Evolutionary conservation across 139 green algal species (phyloP), one percentile per base, ranked within the genome.

Genomic region (Chlorella sp.): DNA sequence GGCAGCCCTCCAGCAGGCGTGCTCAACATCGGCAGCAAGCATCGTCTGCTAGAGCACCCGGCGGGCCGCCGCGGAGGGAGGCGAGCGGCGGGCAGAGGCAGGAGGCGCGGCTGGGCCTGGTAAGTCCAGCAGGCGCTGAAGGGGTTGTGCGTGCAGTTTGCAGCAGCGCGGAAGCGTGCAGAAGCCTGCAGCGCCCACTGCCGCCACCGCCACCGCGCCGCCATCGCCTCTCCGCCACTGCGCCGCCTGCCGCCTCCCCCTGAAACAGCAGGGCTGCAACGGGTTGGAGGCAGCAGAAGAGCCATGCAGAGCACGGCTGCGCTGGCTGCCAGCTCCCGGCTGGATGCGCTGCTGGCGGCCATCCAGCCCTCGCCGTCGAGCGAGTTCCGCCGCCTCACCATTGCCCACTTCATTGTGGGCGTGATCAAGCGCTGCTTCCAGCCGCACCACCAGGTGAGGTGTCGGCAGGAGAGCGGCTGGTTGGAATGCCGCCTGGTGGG

Each of bases 341-440:
- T 87, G 40, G 80, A 89, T 36, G 62, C 73, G 36, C 54, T 90
- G 54, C 70, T 90, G 22, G 41, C 41, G 1, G 70, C 54, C 38
- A 73, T 90, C 32, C 76, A 86, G 77, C 87, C 87, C 46, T 86
- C 56, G 72, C 58, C 51, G 1, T 46, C 36, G 8, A 84, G 51
- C 26, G 87, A 90, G 76, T 67, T 86, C 7, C 54, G 83, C 11
- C 58, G 87, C 3, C 41, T 85, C 30, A 80, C 54, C 17, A 84
- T 90, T 14, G 77, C 76, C 1, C n/a, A 62, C 32, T 86, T 84
- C 36, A 51, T 90, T 1, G 73, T 34, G 73, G 69, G 82, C 38
- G 30, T 90, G 36, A 89, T 89, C 62, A 74, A 44, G 36, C 56
- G 44, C 76, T 77, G 54, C 72, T 89, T 89, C 46, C 41, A 56